Conservation (phyloP, 768 basidiomycete genomes). For the Terana coerulea region DNA sequence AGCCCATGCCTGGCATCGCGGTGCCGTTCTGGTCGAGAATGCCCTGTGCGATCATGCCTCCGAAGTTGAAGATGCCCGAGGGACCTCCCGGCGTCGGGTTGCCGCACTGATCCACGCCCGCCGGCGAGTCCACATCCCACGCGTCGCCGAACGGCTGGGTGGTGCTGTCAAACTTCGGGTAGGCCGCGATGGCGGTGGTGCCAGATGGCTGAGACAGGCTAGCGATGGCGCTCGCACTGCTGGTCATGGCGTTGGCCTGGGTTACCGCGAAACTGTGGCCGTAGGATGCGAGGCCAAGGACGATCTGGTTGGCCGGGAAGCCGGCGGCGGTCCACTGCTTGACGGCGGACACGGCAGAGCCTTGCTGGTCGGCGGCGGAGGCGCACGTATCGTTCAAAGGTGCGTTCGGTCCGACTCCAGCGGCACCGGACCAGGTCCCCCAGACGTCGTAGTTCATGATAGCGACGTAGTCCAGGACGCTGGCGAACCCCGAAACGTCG, state of each 20-base stretch:
- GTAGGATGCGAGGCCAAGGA: slow-evolving; percentile 83
- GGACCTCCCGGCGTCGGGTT: slow-evolving; percentile 30
- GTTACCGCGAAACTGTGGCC: slow-evolving; percentile 65
- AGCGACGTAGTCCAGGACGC: slow-evolving; percentile 61
- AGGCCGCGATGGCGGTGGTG: slow-evolving; percentile 35
- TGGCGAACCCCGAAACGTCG: slow-evolving; percentile 70
- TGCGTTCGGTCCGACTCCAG: slow-evolving; percentile 86
- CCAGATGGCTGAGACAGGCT: slow-evolving; percentile 15
- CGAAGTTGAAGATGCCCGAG: slow-evolving; percentile 58
- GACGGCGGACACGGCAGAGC: slow-evolving; percentile 78
- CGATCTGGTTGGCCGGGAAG: slow-evolving; percentile 71
- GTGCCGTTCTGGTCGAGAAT: slow-evolving; percentile 47
- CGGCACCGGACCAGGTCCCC: slow-evolving; percentile 44
- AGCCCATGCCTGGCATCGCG: slow-evolving; percentile 44
- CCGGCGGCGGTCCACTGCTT: slow-evolving; percentile 74
- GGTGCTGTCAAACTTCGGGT: slow-evolving; percentile 45
- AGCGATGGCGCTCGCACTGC: not conserved
- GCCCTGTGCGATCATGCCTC: slow-evolving; percentile 54
- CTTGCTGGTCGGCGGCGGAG: slow-evolving; percentile 49
- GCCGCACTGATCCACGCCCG: slow-evolving; percentile 31
- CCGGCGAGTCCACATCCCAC: slow-evolving; percentile 23
- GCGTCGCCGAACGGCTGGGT: slow-evolving; percentile 40
- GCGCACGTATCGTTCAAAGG: slow-evolving; percentile 80
- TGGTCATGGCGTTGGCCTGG: slow-evolving; percentile 25
- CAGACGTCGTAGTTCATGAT: slow-evolving; percentile 73